Percentiles rank a stretch among this genome's conserved stretches.
These are phyloP conservation scores for Closterium sp. DNA, from an alignment of 139 green algal genomes.

Conservation along the genomic window DNA sequence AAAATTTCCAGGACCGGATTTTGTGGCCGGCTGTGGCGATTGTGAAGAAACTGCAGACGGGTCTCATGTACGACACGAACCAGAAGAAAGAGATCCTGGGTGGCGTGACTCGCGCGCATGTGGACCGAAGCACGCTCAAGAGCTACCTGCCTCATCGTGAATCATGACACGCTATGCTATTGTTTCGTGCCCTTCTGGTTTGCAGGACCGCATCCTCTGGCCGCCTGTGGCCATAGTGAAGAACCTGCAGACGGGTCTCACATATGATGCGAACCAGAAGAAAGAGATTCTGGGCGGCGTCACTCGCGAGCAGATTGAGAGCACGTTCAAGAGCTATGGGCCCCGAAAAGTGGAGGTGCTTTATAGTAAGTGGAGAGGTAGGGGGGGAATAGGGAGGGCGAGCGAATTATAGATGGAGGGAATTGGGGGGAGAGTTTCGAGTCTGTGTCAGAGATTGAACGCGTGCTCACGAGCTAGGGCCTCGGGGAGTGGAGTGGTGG, in stretches of 20 bases:
- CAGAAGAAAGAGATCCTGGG: neutral
- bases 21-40: neutral
- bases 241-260: too few species aligned
- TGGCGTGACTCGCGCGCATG: too few species aligned
- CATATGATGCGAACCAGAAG: too few species aligned
- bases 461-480: too few species aligned
- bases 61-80: neutral
- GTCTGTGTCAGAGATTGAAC: too few species aligned
- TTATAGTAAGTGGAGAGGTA: neutral
- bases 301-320: neutral
- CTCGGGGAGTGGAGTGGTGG: too few species aligned
- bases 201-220: too few species aligned
- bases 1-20: neutral
- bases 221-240: too few species aligned
- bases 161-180: too few species aligned
- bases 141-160: neutral
- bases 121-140: neutral
- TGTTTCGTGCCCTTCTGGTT: too few species aligned
- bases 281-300: neutral
- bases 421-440: too few species aligned
- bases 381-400: too few species aligned
- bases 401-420: neutral
- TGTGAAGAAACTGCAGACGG: neutral
- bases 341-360: neutral
- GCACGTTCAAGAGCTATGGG: neutral